Evolutionary conservation across 2,329 filamentous ascomycete genomes (phyloP), one percentile per base, ranked within the genome.

Genomic region (Phyllosticta citriasiana): DNA sequence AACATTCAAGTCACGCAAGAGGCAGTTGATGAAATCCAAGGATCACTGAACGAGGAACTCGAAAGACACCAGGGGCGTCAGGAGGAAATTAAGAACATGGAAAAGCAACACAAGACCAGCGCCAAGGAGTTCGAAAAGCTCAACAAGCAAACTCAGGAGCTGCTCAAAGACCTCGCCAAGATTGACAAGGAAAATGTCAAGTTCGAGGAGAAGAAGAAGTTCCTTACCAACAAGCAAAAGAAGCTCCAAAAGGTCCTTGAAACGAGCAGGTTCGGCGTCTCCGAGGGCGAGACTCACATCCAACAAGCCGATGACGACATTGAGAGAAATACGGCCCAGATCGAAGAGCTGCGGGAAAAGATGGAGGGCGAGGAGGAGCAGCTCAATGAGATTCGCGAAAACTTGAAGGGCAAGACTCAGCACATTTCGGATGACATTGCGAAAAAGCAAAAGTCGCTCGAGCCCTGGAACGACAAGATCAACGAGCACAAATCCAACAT

Each of bases 171-270:
- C 71, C 86, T 94, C 76, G 86, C 91, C 53, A 93, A 92, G 71
- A 91, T 95, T 64, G 95, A 99, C 70, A 96, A 97, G 71, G 94
- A 97, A 71, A 87, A 87, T 24, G 94, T 99, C 75, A 99, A 99
- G 71, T 92, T 96, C 66, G 93, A 97, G 66, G 95, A 99, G 75
- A 97, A 97, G 80, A 88, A 88, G 73, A 99, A 99, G 72, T 97
- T 97, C 74, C 77, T 99, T 66, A 80, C 83, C 2, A 88, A 87
- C 69, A 99, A 99, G 78, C 87, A 89, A 68, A 96, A 94, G 79
- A 99, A 99, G 77, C 82, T 96, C 14, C 91, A 97, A 66, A 97
- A 96, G 77, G 84, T 88, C 0, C 89, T 94, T 64, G 81, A 85
- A 60, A 88, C 86, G 54, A 90, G 89, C 63, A 89, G 89, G 65